Evolutionary conservation across 192 early-diverging fungal species (phyloP).

Genomic region (Backusella liffmaniae): DNA sequence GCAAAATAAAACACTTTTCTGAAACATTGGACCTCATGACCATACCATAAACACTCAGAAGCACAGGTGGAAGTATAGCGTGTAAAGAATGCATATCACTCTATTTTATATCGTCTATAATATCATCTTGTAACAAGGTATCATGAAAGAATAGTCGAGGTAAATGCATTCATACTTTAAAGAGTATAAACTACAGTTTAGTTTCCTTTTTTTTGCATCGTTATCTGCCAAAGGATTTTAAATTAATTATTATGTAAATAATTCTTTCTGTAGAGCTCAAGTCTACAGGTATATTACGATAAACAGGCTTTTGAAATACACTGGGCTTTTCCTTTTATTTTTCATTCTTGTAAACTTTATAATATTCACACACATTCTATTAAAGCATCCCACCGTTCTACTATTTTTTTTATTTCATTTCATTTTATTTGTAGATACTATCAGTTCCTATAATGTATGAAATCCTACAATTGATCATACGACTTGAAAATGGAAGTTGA

Average conservation of each 20-base stretch:
- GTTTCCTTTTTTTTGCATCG: not conserved
- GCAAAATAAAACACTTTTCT: not conserved
- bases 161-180: not conserved
- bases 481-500: not conserved
- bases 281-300: not conserved
- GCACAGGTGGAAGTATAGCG: not conserved
- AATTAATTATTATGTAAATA: not conserved
- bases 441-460: not conserved
- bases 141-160: not conserved
- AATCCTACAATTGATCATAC: not conserved
- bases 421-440: not conserved
- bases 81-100: not conserved
- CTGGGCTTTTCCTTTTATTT: not conserved
- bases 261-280: not conserved
- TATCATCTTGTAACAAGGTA: not conserved
- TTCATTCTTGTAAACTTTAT: not conserved
- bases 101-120: not conserved
- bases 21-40: not conserved
- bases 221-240: not conserved
- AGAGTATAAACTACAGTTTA: not conserved
- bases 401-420: not conserved
- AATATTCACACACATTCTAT: not conserved
- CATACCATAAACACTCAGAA: not conserved
- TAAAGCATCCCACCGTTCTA: not conserved
- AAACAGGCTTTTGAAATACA: not conserved